phyloP scores from a whole-genome alignment of 306 rosid genomes.

The Vigna nakashimae region DNA sequence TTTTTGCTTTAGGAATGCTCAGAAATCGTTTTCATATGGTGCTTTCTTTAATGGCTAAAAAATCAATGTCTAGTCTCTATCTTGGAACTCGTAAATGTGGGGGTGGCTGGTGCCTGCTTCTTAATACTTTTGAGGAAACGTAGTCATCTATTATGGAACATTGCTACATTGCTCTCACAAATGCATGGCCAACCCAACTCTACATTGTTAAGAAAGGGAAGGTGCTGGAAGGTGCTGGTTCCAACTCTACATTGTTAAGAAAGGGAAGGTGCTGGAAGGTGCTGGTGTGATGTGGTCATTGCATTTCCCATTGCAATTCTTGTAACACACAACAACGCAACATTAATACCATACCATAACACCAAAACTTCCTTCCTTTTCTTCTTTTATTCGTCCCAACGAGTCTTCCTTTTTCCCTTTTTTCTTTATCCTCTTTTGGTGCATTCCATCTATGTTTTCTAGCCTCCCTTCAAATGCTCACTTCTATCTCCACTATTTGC shows the following conservation, averaged over 20 bases:
- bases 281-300: neutral
- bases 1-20: conserved; percentile 12
- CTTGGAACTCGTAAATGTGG: conserved; percentile 40
- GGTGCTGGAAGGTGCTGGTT: too few relatives aligned
- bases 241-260: conserved; percentile 22
- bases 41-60: conserved; percentile 35
- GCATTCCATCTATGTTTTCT: conserved; percentile 20
- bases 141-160: conserved; percentile 31
- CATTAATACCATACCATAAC: conserved; percentile 3
- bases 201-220: conserved; percentile 23
- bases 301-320: conserved; percentile 3
- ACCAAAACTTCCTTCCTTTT: conserved; percentile 9
- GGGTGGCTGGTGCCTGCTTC: conserved; percentile 15
- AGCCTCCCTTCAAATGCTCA: neutral
- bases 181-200: conserved; percentile 40
- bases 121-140: conserved; percentile 42
- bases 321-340: conserved; percentile 4
- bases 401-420: neutral
- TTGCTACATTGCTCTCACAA: neutral
- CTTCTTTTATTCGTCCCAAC: conserved; percentile 32
- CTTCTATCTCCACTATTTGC: conserved; percentile 31
- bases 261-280: conserved; percentile 22
- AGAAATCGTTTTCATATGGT: conserved; percentile 40
- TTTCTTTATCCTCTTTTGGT: neutral
- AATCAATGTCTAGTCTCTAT: neutral